A percentile compares a stretch with the other conserved stretches of the same genome.
These are phyloP conservation scores for Protomyces inundatus DNA, from an alignment of 1,139 yeast genomes.

Conservation along the genomic window DNA sequence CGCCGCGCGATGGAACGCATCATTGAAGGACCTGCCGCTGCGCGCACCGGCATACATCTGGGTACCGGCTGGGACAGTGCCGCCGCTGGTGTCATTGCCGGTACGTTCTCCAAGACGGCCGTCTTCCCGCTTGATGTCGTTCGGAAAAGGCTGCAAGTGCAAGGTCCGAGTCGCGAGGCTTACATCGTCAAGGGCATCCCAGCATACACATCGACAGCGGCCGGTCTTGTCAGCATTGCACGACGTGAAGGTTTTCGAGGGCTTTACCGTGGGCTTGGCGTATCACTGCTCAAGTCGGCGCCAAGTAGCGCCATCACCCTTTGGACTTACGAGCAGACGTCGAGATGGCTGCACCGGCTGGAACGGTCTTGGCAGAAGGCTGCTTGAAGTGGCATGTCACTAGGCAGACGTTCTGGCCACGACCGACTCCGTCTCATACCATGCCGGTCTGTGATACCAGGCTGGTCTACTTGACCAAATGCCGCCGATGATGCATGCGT, in stretches of 20 bases:
- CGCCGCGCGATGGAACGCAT: not conserved
- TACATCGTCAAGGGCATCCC: constrained; percentile 28
- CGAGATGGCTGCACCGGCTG: not conserved
- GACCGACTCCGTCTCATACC: too few species aligned
- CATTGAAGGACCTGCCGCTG: not conserved
- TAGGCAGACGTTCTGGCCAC: too few species aligned
- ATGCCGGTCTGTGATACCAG: too few species aligned
- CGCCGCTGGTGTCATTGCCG: constrained; percentile 71
- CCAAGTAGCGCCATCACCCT: constrained; percentile 60
- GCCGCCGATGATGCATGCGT: too few species aligned
- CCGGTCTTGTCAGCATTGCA: constrained; percentile 59
- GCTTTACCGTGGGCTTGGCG: constrained; percentile 61
- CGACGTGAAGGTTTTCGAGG: constrained; percentile 58
- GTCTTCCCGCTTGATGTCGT: constrained; percentile 84
- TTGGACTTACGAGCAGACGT: constrained; percentile 53
- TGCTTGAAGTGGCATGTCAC: not conserved
- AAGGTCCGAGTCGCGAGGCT: constrained; percentile 38
- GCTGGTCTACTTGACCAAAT: too few species aligned
- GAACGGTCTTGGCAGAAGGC: not conserved
- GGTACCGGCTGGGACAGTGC: constrained; percentile 51
- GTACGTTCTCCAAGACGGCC: constrained; percentile 61
- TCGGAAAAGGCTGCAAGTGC: constrained; percentile 71
- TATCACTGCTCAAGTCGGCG: constrained; percentile 65
- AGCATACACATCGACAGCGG: constrained; percentile 42
- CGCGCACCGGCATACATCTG: constrained; percentile 23